Base-by-base conservation (phyloP, 495 filamentous ascomycete genomes). In the Aspergillus hancockii region DNA sequence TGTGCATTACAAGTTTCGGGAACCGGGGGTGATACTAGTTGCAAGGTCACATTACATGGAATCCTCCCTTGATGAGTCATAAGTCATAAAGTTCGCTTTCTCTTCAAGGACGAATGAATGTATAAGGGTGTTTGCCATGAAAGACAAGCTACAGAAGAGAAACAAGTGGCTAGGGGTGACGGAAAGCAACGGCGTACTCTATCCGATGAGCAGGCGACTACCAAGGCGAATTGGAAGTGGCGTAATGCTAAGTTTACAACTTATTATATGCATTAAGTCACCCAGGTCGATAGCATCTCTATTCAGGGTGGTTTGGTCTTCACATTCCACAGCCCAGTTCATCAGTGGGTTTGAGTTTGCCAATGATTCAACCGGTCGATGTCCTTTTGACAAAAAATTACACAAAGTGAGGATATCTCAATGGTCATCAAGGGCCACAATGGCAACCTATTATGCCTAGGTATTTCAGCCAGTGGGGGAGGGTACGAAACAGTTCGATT, bases 251-350 rank as follows among this genome's bases (percentile, higher is more conserved):
- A 41, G 32, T 14, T 40, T 21, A 16, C 14, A 38, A 0, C 21
- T 54, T 46, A 36, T 55, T 40, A 55, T 28, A 41, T 56, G 16
- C 12, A 14, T 47, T 32, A 46, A 28, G 53, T 46, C 40, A 55
- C 53, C 9, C 32, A 36, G 32, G 32, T 9, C 21, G 9, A 36
- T 3, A 36, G 13, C 10, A 36, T 36, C 13, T 36, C 10, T 7
- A 41, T 7, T 2, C 1, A 32, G 49, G 49, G 28, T 3, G 28
- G 7, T n/a, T 10, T 34, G 28, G 18, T 18, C 49, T 41, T 43
- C 23, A 58, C 56, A 58, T 58, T 58, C 56, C 56, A 40, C 56
- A 45, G 31, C 34, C 47, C 36, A 49, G 55, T 36, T 40, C 28
- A 1, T 14, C 10, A 21, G 18, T 30, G 28, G 8, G 46, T 25